Evolutionary conservation across 352 stramenopile genomes (phyloP).

Genomic region (Globisporangium orthogonon): DNA sequence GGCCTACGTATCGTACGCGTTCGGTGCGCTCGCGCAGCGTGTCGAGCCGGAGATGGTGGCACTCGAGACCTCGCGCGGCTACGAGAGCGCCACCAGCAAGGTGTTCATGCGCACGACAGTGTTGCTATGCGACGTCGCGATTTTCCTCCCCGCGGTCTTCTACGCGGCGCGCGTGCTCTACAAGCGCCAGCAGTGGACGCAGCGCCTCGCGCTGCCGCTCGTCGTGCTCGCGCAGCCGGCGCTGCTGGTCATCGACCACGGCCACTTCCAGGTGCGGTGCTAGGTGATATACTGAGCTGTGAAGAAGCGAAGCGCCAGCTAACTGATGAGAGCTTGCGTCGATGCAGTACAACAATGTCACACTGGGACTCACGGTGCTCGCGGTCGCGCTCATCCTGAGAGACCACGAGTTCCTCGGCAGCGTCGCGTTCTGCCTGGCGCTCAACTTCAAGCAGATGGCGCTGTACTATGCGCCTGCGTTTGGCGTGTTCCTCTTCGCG

Average conservation of each 20-base stretch:
- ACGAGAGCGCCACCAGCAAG: constrained; percentile 81
- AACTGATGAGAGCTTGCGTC: background rate
- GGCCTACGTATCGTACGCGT: constrained; percentile 86
- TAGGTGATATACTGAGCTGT: background rate
- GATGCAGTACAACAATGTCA: constrained; percentile 95
- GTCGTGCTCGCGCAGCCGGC: constrained; percentile 83
- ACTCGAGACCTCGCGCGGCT: constrained; percentile 72
- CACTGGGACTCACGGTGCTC: constrained; percentile 88
- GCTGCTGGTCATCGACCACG: constrained; percentile 95
- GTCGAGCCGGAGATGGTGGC: constrained; percentile 87
- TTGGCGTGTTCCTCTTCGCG: constrained; percentile 92
- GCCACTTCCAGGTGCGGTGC: constrained; percentile 95
- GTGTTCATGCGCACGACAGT: constrained; percentile 92
- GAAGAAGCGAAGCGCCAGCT: too few species aligned
- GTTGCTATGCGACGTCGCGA: constrained; percentile 86
- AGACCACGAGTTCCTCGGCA: constrained; percentile 76
- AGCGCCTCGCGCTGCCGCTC: constrained; percentile 50
- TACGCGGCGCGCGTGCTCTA: constrained; percentile 42
- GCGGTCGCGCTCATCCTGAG: constrained; percentile 62
- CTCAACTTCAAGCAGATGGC: constrained; percentile 99
- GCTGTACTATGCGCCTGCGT: constrained; percentile 95
- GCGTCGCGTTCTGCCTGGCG: constrained; percentile 88
- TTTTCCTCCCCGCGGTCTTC: constrained; percentile 84
- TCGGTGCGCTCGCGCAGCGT: constrained; percentile 65
- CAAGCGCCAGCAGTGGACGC: constrained; percentile 36